Conservation (phyloP, 129 eudicot species). For the Artemisia annua region DNA sequence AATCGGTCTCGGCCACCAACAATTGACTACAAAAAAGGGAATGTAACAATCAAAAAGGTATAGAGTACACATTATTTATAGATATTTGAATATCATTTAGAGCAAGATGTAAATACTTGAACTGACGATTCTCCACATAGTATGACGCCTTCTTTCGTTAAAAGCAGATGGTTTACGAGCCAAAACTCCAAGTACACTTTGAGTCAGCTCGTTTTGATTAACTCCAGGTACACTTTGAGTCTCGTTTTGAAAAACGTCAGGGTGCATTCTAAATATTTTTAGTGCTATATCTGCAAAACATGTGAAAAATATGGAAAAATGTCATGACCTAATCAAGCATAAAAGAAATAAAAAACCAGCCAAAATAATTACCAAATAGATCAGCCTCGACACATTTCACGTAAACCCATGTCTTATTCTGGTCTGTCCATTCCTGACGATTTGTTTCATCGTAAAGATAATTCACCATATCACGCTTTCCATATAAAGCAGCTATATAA, state of each 20-base stretch:
- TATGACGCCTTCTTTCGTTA: not conserved
- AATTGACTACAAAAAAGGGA: not conserved
- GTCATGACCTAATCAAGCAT: too few relatives aligned
- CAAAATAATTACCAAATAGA: too few relatives aligned
- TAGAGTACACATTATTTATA: too few relatives aligned
- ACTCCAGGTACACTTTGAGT: slow-evolving; percentile 7
- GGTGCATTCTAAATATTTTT: slow-evolving; percentile 5
- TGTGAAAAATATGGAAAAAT: too few relatives aligned
- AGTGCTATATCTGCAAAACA: slow-evolving; percentile 31
- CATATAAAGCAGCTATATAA: slow-evolving; percentile 5
- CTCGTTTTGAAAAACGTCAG: too few relatives aligned
- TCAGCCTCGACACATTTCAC: too few relatives aligned
- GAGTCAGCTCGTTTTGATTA: too few relatives aligned
- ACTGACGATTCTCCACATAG: not conserved
- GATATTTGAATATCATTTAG: too few relatives aligned
- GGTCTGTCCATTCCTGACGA: not conserved
- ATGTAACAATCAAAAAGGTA: too few relatives aligned
- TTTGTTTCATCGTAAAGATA: slow-evolving; percentile 19
- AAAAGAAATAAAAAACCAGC: too few relatives aligned
- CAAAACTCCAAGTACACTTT: slow-evolving; percentile 16
- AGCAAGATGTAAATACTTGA: not conserved
- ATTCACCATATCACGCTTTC: slow-evolving; percentile 28
- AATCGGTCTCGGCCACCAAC: too few relatives aligned
- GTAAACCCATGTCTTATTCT: too few relatives aligned
- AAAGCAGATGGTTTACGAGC: slow-evolving; percentile 28